Evolutionary conservation across 2,329 filamentous ascomycete species (phyloP).

Genomic region (Stachybotrys chlorohalonatus): DNA sequence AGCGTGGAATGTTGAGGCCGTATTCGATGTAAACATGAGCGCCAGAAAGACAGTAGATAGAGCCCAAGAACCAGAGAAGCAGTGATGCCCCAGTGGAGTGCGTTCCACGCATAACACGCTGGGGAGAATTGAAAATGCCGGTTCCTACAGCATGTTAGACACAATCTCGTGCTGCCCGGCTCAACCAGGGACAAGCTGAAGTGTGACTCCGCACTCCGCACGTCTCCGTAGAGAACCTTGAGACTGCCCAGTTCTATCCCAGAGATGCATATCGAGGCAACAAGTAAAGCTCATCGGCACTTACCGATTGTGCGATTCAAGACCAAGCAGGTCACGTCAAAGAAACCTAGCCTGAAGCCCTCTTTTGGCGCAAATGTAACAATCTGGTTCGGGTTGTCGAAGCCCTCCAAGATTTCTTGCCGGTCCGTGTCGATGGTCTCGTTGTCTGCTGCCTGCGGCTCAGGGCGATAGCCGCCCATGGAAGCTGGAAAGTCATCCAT

Average conservation of each 20-base stretch:
- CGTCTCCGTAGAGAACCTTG: neutral
- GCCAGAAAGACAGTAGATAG: slow-evolving; percentile 26
- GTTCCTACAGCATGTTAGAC: slow-evolving; percentile 15
- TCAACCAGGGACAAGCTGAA: neutral
- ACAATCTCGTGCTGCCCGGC: neutral
- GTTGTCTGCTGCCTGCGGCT: slow-evolving; percentile 1
- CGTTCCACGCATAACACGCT: slow-evolving; percentile 22
- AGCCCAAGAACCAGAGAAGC: slow-evolving; percentile 30
- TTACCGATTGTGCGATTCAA: slow-evolving; percentile 28
- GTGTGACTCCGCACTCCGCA: too few species aligned
- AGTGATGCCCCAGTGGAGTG: slow-evolving; percentile 22
- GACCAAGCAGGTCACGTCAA: slow-evolving; percentile 25
- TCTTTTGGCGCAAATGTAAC: slow-evolving; percentile 23
- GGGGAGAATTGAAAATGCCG: slow-evolving; percentile 26
- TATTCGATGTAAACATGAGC: slow-evolving; percentile 33
- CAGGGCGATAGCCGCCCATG: slow-evolving; percentile 3
- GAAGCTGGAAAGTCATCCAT: slow-evolving; percentile 20
- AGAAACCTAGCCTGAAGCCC: slow-evolving; percentile 23
- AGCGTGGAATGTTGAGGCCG: slow-evolving; percentile 35
- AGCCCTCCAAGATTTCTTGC: slow-evolving; percentile 4
- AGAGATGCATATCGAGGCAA: neutral
- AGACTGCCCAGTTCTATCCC: neutral
- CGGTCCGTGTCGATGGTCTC: slow-evolving; percentile 11
- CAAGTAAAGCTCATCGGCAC: slow-evolving; percentile 3
- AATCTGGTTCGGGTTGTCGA: slow-evolving; percentile 16